phyloP scores from a whole-genome alignment of 1,284 basidiomycete species.

The Amylostereum areolatum region DNA sequence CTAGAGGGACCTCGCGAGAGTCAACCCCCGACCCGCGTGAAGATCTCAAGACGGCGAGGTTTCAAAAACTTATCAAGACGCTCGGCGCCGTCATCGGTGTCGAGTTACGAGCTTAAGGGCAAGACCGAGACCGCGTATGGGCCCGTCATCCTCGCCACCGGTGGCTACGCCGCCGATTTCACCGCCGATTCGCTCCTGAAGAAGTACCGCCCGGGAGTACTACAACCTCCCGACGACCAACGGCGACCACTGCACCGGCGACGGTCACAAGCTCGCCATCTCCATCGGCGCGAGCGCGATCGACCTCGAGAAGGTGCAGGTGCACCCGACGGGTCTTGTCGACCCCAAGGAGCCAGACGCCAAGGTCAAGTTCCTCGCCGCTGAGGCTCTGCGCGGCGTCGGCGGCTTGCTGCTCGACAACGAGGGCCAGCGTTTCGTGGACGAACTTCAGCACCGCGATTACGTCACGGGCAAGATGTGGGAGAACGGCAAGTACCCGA shows the following conservation, averaged over 20 bases:
- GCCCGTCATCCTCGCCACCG: constrained; percentile 93
- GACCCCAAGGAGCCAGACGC: constrained; percentile 93
- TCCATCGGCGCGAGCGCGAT: constrained; percentile 83
- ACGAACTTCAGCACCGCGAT: constrained; percentile 96
- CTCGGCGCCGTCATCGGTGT: constrained; percentile 76
- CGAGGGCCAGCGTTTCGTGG: constrained; percentile 89
- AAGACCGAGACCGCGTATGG: constrained; percentile 80
- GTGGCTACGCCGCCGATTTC: constrained; percentile 97
- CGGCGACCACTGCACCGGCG: constrained; percentile 94
- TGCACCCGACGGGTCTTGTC: constrained; percentile 93
- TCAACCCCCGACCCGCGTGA: constrained; percentile 83
- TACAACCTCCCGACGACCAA: constrained; percentile 93
- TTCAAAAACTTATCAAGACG: constrained; percentile 80
- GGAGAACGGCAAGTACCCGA: constrained; percentile 94
- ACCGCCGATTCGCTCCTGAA: constrained; percentile 80
- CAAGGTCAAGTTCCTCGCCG: constrained; percentile 96
- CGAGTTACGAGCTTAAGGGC: constrained; percentile 78
- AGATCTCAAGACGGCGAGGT: constrained; percentile 95
- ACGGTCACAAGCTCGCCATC: constrained; percentile 92
- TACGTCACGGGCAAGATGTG: constrained; percentile 92
- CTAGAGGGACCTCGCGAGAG: constrained; percentile 88
- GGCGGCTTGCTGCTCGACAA: constrained; percentile 93
- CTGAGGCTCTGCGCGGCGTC: constrained; percentile 94
- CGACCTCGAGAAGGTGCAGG: constrained; percentile 98
- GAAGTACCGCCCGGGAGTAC: constrained; percentile 88